Evolutionary conservation across 306 rosid genomes (phyloP).

Genomic region (Ziziphus jujuba): DNA sequence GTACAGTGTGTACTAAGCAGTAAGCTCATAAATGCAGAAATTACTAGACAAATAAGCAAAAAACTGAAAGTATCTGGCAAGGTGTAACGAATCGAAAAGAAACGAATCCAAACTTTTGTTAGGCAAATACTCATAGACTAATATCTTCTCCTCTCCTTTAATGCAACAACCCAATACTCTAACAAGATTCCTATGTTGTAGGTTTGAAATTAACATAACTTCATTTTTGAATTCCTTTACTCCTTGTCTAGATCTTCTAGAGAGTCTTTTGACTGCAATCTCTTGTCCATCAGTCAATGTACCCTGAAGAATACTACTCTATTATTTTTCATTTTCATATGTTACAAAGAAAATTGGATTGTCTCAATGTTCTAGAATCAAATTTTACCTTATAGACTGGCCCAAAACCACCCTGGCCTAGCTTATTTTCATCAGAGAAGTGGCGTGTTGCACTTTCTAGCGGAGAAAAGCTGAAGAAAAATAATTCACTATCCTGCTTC

Average conservation of each 20-base stretch:
- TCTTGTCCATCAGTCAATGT: background rate
- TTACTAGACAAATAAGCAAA: background rate
- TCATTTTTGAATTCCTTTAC: background rate
- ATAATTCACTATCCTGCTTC: background rate
- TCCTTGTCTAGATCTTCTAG: background rate
- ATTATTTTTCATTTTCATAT: background rate
- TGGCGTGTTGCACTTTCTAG: background rate
- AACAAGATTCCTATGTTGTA: slow-evolving; percentile 3
- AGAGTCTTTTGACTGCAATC: slow-evolving; percentile 8
- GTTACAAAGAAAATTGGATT: background rate
- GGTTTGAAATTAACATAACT: background rate
- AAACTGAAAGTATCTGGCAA: background rate
- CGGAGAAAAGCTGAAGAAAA: background rate
- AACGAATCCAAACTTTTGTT: slow-evolving; percentile 1
- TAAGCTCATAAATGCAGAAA: background rate
- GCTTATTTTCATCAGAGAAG: background rate
- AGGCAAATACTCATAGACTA: background rate
- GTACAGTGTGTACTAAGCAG: background rate
- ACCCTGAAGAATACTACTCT: background rate
- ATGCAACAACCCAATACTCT: background rate
- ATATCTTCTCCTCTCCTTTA: background rate
- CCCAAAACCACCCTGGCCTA: slow-evolving; percentile 1
- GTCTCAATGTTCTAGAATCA: background rate
- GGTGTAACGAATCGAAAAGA: background rate
- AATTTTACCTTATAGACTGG: background rate